Base-by-base conservation (phyloP, 2,329 filamentous ascomycete species). In the Niveomyces coronatus region DNA sequence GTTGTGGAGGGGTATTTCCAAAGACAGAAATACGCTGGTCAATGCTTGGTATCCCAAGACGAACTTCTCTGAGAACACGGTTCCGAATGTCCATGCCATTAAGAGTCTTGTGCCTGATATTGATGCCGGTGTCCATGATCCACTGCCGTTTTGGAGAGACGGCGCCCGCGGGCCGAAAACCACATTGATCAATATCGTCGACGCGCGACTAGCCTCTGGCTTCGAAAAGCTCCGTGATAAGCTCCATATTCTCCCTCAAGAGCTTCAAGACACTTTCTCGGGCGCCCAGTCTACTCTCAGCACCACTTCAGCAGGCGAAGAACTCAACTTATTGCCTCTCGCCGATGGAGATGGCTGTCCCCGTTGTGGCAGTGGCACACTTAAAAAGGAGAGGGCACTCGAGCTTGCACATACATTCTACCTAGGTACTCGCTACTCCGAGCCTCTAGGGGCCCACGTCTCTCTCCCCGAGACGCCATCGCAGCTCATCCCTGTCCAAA, bases 361-460 rank as follows among this genome's bases (percentile, higher is more conserved):
- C 0, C 66, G 70, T 27, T 98, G 91, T 54, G 52, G 61, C 0
- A 51, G 65, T 0, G 82, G 82, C 0, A 64, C 57, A 3, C 65
- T 96, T 16, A 67, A 66, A 30, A 67, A 83, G 3, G 71, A 82
- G 41, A 79, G 74, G 44, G 85, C 87, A 7, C 80, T 96, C 35
- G 91, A 98, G 60, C 70, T 96, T 13, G 91, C 86, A 1, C 91
- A 98, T 58, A 96, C 91, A 0, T 98, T 98, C 62, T 80, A 93
- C 56, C 77, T 98, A 2, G 88, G 89, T 9, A 88, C 85, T 2
- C 76, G 88, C 20, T 98, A 98, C 63, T 88, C 83, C 17, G 67
- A 74, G 15, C 81, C 86, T 0, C 68, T 98, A 1, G 64, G 71
- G 7, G 82, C 85, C 1, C 67, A 61, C 1, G 71, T 91, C 3